Evolutionary conservation across 768 basidiomycete species (phyloP).

Genomic region (Suillus occidentalis): DNA sequence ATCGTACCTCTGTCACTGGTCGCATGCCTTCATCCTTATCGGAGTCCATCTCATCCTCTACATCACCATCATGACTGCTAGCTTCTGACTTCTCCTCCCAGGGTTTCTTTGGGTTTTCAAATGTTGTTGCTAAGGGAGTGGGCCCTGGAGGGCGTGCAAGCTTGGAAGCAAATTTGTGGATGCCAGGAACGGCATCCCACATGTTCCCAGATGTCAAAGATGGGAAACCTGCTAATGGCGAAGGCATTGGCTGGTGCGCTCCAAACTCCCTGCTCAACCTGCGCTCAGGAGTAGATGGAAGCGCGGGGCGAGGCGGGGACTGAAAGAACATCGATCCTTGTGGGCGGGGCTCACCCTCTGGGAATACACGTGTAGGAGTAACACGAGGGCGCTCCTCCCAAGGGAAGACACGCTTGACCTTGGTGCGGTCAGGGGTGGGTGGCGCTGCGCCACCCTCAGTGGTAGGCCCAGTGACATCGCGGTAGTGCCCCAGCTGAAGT

Average conservation of each 20-base stretch:
- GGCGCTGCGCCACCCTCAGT: conserved; percentile 40
- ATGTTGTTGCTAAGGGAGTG: conserved; percentile 46
- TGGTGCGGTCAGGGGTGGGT: conserved; percentile 65
- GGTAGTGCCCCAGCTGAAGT: conserved; percentile 74
- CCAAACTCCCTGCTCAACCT: conserved; percentile 9
- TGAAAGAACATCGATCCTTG: conserved; percentile 30
- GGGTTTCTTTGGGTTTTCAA: conserved; percentile 42
- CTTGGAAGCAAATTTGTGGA: conserved; percentile 70
- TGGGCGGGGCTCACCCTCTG: conserved; percentile 56
- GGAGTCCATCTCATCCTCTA: conserved; percentile 69
- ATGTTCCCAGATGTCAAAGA: conserved; percentile 73
- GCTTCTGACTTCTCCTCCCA: conserved; percentile 53
- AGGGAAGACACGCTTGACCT: conserved; percentile 85
- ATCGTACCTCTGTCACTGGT: conserved; percentile 32
- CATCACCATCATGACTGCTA: conserved; percentile 80
- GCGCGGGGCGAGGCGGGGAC: conserved; percentile 36
- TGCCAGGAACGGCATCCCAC: conserved; percentile 82
- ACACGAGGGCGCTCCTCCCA: conserved; percentile 84
- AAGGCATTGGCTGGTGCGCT: conserved; percentile 30
- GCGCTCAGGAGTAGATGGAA: conserved; percentile 30
- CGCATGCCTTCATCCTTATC: conserved; percentile 39
- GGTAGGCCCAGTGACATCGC: conserved; percentile 49
- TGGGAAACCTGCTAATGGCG: conserved; percentile 48
- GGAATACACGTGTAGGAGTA: conserved; percentile 72
- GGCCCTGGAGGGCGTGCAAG: conserved; percentile 51